Base-by-base conservation (phyloP, 106 monocot genomes). In the Dendrobium catenatum region DNA sequence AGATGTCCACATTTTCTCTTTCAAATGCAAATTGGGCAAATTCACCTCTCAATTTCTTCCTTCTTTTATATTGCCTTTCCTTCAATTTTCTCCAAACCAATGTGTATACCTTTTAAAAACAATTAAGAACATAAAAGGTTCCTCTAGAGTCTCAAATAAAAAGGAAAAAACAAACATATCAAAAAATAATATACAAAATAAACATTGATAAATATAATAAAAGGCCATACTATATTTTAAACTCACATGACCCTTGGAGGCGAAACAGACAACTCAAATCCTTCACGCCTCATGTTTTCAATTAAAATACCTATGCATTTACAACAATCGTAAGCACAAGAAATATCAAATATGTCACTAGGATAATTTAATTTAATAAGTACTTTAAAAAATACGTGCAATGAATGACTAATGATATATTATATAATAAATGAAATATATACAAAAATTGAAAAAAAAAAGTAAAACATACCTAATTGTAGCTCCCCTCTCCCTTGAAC, bases 401-500 rank as follows among this genome's bases (percentile, higher is more conserved):
- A n/a, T 24, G 26, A 66, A 66, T 24, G 15, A 51, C 64, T 55
- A 16, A 24, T 0, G 9, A 51, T 37, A 68, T 4, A 61, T 44
- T 42, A 77, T 10, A 83, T 42, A 56, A 48, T 5, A 43, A 44
- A 76, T 27, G 2, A 26, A 49, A 76, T 48, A 29, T 26, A 78
- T n/a, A 56, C 1, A n/a, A 19, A 72, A 41, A 9, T 43, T 8
- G 18, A 7, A 55, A 51, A 49, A 78, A 24, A 72, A 78, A 31
- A 31, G 31, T 1, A 31, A 20, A 49, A 68, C 84, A 80, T 4
- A 95, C 99, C 99, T 80, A 99, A 89, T 83, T 99, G 99, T 79
- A 99, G 93, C 73, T 99, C 99, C 33, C 99, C 99, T 77, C 99
- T 95, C 80, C 95, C 99, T 91, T 95, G 99, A 87, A 99, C 99